phyloP scores from a whole-genome alignment of 2,329 filamentous ascomycete genomes.

The Colletotrichum caudatum region DNA sequence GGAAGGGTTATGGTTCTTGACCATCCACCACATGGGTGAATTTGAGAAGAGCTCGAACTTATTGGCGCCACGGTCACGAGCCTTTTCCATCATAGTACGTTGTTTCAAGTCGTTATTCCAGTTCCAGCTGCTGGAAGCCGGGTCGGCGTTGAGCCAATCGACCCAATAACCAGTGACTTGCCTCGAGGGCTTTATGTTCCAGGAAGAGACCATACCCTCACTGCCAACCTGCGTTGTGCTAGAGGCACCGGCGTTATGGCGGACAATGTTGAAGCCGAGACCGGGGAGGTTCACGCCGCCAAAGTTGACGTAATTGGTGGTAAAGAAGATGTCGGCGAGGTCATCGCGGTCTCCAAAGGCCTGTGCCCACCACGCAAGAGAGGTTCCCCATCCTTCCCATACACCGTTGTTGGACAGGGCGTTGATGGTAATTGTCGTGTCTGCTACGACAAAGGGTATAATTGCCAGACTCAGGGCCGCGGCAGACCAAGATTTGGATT shows the following conservation, averaged over 20 bases:
- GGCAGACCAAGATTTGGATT: background rate
- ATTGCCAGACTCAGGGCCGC: constrained; percentile 14
- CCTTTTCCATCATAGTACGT: constrained; percentile 54
- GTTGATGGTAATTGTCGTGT: constrained; percentile 26
- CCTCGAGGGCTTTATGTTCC: constrained; percentile 53
- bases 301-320: constrained; percentile 47
- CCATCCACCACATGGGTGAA: constrained; percentile 61
- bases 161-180: constrained; percentile 57
- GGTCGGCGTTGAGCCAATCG: constrained; percentile 51
- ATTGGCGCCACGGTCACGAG: constrained; percentile 51
- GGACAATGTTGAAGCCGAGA: constrained; percentile 56
- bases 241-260: constrained; percentile 58
- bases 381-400: constrained; percentile 60
- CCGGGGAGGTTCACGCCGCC: constrained; percentile 51
- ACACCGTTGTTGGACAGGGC: constrained; percentile 51
- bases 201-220: constrained; percentile 51
- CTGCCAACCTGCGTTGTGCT: constrained; percentile 49
- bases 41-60: constrained; percentile 60
- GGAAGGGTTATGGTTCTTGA: constrained; percentile 56
- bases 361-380: constrained; percentile 58
- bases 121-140: constrained; percentile 53
- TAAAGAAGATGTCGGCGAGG: constrained; percentile 57
- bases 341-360: constrained; percentile 56
- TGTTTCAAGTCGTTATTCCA: constrained; percentile 57
- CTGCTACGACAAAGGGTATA: constrained; percentile 2